These are phyloP conservation scores for Ambrosia artemisiifolia DNA, from an alignment of 129 eudicot genomes.

Conservation along the genomic window DNA sequence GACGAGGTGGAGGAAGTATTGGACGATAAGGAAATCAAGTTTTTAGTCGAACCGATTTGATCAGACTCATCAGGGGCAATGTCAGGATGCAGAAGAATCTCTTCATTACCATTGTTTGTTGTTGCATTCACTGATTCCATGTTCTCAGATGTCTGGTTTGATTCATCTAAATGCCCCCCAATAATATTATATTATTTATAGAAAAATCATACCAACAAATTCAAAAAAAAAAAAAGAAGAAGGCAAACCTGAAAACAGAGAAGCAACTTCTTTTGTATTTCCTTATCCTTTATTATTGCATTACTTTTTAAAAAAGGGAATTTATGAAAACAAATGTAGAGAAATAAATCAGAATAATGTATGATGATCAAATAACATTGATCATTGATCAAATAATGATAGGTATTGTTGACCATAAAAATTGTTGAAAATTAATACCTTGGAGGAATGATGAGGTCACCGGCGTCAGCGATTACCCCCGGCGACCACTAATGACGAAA, in stretches of 20 bases:
- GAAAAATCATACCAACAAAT: too few relatives aligned
- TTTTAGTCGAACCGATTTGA: neutral
- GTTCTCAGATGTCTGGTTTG: neutral
- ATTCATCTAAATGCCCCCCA: neutral
- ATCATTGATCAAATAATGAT: too few relatives aligned
- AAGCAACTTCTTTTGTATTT: neutral
- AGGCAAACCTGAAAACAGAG: neutral
- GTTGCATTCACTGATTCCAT: neutral
- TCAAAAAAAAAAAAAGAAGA: too few relatives aligned
- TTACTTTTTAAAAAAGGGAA: neutral
- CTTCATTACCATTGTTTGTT: neutral
- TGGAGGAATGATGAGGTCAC: neutral
- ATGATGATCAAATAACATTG: too few relatives aligned
- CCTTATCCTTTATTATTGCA: neutral
- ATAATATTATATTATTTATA: too few relatives aligned
- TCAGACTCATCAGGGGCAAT: too few relatives aligned
- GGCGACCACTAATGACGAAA: neutral
- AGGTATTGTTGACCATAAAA: neutral
- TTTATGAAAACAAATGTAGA: neutral
- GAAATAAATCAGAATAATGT: too few relatives aligned
- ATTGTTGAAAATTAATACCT: too few relatives aligned
- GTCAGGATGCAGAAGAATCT: neutral
- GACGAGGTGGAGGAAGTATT: neutral
- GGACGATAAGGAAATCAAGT: neutral
- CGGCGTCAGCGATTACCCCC: neutral